These are phyloP conservation scores for Papiliotrema fonsecae DNA, from an alignment of 1,284 basidiomycete genomes.

Conservation along the genomic window DNA sequence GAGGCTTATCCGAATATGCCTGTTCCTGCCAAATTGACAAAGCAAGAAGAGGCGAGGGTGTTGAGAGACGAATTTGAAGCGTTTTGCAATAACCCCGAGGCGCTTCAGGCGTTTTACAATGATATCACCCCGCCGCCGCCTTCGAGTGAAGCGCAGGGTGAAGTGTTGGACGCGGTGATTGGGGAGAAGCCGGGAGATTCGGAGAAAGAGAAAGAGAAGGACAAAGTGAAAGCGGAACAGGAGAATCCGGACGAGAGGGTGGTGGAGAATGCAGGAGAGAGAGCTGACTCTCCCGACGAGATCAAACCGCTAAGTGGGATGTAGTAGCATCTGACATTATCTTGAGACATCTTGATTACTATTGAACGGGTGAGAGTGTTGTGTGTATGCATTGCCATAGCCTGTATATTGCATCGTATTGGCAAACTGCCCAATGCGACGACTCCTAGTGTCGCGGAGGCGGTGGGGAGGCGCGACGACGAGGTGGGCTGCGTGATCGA, in stretches of 20 bases:
- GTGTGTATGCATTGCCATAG: too few relatives aligned
- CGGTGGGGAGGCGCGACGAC: not conserved
- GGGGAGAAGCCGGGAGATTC: not conserved
- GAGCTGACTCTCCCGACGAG: not conserved
- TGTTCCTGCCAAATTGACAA: conserved; percentile 20
- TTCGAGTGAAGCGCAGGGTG: not conserved
- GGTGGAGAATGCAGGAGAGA: conserved; percentile 5
- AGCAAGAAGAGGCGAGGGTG: conserved; percentile 37
- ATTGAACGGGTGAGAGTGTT: too few relatives aligned
- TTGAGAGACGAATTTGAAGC: conserved; percentile 56
- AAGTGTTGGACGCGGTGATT: not conserved
- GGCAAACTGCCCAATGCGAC: too few relatives aligned
- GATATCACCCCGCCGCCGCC: conserved; percentile 55
- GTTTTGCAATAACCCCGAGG: conserved; percentile 61
- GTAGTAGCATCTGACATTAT: not conserved
- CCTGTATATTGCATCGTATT: too few relatives aligned
- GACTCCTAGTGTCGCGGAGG: too few relatives aligned
- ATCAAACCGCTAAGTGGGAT: not conserved
- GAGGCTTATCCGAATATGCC: conserved; percentile 15
- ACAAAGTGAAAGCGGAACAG: conserved; percentile 6
- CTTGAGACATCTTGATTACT: too few relatives aligned
- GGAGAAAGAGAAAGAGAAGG: not conserved
- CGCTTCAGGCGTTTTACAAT: conserved; percentile 64
- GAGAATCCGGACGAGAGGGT: conserved; percentile 7
- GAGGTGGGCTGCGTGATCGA: not conserved